These are phyloP conservation scores for Platanthera zijinensis DNA, from an alignment of 106 monocot species.

Conservation along the genomic window DNA sequence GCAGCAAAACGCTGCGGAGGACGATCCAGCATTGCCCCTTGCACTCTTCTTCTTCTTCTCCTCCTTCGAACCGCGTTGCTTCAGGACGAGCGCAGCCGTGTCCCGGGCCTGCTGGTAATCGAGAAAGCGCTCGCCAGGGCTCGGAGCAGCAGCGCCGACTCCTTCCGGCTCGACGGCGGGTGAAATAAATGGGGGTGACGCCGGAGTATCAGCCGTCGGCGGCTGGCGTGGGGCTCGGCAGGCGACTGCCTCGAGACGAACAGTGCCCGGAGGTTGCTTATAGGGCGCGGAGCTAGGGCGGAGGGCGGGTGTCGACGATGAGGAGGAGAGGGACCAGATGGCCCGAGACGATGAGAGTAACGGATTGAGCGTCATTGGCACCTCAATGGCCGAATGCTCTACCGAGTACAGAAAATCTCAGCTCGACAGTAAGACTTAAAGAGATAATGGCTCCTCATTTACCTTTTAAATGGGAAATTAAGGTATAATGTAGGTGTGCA, in stretches of 20 bases:
- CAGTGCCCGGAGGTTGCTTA: not conserved
- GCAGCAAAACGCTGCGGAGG: conserved; percentile 37
- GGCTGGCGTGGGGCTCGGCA: conserved; percentile 17
- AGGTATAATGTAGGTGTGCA: too few species aligned
- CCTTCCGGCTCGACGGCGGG: conserved; percentile 40
- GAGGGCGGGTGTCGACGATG: not conserved
- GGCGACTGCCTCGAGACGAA: conserved; percentile 4
- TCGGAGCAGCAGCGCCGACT: conserved; percentile 76
- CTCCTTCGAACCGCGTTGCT: conserved; percentile 23
- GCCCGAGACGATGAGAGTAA: conserved; percentile 8
- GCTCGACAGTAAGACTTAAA: too few species aligned
- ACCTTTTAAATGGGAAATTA: too few species aligned
- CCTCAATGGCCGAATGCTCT: not conserved
- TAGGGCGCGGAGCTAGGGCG: not conserved
- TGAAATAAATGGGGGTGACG: not conserved
- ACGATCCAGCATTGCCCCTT: conserved; percentile 10
- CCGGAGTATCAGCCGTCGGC: conserved; percentile 1
- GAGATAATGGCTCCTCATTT: too few species aligned
- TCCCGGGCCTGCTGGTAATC: conserved; percentile 37
- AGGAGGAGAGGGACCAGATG: not conserved
- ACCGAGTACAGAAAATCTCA: too few species aligned
- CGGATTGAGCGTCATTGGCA: conserved; percentile 5
- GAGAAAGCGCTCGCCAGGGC: conserved; percentile 77
- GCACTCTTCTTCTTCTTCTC: conserved; percentile 22
- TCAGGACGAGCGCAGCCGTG: conserved; percentile 37